A percentile compares a stretch with the other conserved stretches of the same genome.
Evolutionary conservation across 768 basidiomycete species (phyloP).

Genomic region (Tulasnella sp.): DNA sequence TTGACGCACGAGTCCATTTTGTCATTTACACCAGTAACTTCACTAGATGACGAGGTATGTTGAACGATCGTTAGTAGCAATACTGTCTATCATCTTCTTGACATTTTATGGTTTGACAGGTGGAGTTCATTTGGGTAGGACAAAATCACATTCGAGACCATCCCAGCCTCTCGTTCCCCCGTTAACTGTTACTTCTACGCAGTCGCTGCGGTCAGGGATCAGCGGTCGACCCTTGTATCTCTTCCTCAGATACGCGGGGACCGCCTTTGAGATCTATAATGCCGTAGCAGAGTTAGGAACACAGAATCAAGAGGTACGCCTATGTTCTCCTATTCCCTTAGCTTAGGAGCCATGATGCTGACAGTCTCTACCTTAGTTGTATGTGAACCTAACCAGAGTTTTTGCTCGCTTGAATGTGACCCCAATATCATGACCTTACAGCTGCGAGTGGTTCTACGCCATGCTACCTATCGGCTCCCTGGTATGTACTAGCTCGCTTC

Average conservation of each 20-base stretch:
- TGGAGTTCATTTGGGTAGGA: slow-evolving; percentile 8
- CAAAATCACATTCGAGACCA: not conserved
- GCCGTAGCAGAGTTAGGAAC: not conserved
- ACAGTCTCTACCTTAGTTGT: not conserved
- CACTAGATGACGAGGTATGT: not conserved
- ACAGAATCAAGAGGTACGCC: not conserved
- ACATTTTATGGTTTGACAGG: not conserved
- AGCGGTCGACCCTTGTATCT: slow-evolving; percentile 9
- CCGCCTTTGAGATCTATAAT: slow-evolving; percentile 3
- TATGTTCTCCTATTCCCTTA: not conserved
- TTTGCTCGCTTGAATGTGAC: too few species aligned
- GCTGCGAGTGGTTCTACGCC: slow-evolving; percentile 1
- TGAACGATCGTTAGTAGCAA: not conserved
- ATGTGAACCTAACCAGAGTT: not conserved
- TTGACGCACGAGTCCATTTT: not conserved
- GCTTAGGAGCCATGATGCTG: not conserved
- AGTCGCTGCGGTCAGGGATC: not conserved
- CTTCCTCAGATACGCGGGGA: slow-evolving; percentile 12
- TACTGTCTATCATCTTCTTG: not conserved
- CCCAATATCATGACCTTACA: not conserved
- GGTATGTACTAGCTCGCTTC: not conserved
- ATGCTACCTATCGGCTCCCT: slow-evolving; percentile 10
- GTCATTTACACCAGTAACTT: not conserved
- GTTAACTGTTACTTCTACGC: not conserved
- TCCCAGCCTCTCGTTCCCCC: too few species aligned